These are phyloP conservation scores for Magnolia kwangsiensis DNA, from an alignment of 164 flowering plant species.

Conservation along the genomic window DNA sequence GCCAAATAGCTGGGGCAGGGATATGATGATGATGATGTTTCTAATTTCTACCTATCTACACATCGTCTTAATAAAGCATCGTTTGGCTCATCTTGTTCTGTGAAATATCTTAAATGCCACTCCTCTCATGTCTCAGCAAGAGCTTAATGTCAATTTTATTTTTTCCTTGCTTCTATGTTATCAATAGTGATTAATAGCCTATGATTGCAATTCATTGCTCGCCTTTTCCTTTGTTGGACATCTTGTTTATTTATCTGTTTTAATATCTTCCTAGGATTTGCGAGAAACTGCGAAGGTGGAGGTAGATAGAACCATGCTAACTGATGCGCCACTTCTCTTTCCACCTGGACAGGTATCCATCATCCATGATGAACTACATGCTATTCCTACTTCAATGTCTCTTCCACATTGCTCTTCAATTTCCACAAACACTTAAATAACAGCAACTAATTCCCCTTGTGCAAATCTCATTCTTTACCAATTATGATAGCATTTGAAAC, in stretches of 20 bases:
- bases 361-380: neutral
- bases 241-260: slow-evolving; percentile 6
- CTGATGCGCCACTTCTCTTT: slow-evolving; percentile 90
- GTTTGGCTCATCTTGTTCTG: neutral
- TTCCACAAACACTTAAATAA: too few relatives aligned
- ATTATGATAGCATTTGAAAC: too few relatives aligned
- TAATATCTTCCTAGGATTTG: slow-evolving; percentile 38
- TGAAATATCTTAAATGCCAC: neutral
- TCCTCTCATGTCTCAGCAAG: neutral
- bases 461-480: too few relatives aligned
- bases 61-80: neutral
- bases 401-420: too few relatives aligned
- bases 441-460: too few relatives aligned
- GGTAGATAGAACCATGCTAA: slow-evolving; percentile 78
- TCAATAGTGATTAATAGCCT: too few relatives aligned
- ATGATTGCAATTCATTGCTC: neutral
- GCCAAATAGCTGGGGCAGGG: neutral
- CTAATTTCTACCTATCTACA: neutral
- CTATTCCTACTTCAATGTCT: too few relatives aligned
- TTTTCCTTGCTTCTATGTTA: neutral
- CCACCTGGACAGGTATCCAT: slow-evolving; percentile 88
- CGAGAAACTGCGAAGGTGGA: slow-evolving; percentile 53
- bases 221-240: neutral
- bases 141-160: neutral
- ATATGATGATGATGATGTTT: too few relatives aligned